These are phyloP conservation scores for Ogataea populi-albae DNA, from an alignment of 805 yeast genomes.

Conservation along the genomic window DNA sequence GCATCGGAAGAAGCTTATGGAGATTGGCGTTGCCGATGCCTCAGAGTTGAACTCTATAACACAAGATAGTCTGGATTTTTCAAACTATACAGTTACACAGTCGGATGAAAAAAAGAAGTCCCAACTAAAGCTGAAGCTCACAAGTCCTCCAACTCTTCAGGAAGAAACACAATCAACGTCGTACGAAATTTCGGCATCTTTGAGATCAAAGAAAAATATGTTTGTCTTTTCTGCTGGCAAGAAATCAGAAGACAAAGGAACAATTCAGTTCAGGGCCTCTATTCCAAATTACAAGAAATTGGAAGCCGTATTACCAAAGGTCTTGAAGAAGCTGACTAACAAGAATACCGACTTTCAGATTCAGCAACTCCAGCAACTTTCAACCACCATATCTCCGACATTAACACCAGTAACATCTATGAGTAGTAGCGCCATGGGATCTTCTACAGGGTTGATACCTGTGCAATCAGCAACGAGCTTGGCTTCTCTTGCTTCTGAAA, in stretches of 20 bases:
- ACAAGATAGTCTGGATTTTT: constrained; percentile 10
- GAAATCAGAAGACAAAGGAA: constrained; percentile 13
- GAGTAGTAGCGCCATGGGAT: not conserved
- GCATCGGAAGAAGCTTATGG: constrained; percentile 13
- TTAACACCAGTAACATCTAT: constrained; percentile 15
- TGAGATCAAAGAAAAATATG: constrained; percentile 16
- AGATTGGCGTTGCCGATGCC: constrained; percentile 21
- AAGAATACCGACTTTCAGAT: constrained; percentile 3
- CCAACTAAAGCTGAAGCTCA: constrained; percentile 17
- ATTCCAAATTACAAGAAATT: constrained; percentile 10
- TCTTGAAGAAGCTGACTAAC: constrained; percentile 16
- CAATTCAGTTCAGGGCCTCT: constrained; percentile 5
- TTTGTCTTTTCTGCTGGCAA: constrained; percentile 17
- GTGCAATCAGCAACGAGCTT: constrained; percentile 11
- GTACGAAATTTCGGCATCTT: constrained; percentile 7
- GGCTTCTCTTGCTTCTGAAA: constrained; percentile 6
- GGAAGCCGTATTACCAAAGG: constrained; percentile 19
- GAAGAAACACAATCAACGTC: not conserved
- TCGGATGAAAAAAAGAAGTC: constrained; percentile 15
- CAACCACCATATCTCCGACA: constrained; percentile 5
- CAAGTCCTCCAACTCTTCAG: constrained; percentile 1
- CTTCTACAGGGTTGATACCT: constrained; percentile 8
- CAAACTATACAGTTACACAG: constrained; percentile 9
- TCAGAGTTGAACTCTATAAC: constrained; percentile 18
- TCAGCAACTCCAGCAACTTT: constrained; percentile 10